phyloP scores from a whole-genome alignment of 2,329 filamentous ascomycete species.

The Alternaria hordeiaustralica region DNA sequence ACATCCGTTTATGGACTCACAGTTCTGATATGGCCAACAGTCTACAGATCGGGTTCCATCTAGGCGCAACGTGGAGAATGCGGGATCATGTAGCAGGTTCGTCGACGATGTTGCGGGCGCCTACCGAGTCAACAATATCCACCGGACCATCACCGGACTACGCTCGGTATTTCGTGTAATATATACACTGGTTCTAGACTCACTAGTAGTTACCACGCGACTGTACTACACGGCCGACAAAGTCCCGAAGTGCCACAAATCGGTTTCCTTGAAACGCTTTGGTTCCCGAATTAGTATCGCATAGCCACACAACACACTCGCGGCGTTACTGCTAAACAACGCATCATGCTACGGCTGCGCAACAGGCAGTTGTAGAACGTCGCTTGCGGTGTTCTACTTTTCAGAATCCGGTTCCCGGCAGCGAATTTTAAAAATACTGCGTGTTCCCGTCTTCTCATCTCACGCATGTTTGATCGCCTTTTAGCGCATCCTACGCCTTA shows the following conservation, averaged over 20 bases:
- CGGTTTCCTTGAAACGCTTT: conserved; percentile 1
- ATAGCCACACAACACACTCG: background rate
- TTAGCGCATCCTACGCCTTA: conserved; percentile 29
- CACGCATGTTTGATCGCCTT: conserved; percentile 42
- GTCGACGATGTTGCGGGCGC: background rate
- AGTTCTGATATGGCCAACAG: background rate
- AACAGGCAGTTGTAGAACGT: background rate
- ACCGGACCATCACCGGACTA: background rate
- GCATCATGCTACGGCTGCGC: background rate
- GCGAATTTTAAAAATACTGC: background rate
- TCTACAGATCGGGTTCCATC: background rate
- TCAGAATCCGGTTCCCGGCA: background rate
- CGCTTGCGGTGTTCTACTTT: background rate
- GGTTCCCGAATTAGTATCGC: background rate
- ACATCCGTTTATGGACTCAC: background rate
- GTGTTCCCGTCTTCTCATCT: conserved; percentile 35
- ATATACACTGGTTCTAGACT: background rate
- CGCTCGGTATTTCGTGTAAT: conserved; percentile 1
- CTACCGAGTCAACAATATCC: background rate
- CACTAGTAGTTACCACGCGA: background rate
- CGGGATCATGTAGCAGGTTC: background rate
- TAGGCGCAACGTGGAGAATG: background rate
- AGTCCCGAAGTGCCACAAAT: conserved; percentile 2
- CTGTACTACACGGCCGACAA: background rate
- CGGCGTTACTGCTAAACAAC: background rate